These are phyloP conservation scores for Termitomyces heimii DNA, from an alignment of 768 basidiomycete species.

Conservation along the genomic window DNA sequence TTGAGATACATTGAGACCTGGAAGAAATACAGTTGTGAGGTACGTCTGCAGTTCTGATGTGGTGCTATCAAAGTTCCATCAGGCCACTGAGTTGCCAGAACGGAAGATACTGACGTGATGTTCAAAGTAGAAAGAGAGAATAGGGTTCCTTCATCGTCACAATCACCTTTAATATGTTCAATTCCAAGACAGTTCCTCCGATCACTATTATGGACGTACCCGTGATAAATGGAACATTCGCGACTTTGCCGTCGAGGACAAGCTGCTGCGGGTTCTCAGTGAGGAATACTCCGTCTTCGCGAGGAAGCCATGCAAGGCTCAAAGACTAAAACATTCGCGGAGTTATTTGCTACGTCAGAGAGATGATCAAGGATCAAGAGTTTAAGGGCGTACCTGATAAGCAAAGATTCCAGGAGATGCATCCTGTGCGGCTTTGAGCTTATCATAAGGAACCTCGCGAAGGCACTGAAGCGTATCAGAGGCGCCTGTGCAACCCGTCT, in stretches of 20 bases:
- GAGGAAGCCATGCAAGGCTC: constrained; percentile 40
- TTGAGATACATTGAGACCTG: constrained; percentile 9
- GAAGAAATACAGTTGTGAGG: constrained; percentile 20
- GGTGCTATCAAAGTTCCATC: constrained; percentile 8
- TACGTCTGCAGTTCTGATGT: constrained; percentile 22
- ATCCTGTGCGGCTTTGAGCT: constrained; percentile 37
- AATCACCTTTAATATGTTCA: constrained; percentile 28
- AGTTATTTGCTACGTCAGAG: not conserved
- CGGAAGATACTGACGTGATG: constrained; percentile 32
- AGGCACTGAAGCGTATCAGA: constrained; percentile 40
- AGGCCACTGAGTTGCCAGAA: not conserved
- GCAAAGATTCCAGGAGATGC: constrained; percentile 34
- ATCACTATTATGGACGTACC: constrained; percentile 20
- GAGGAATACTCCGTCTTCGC: constrained; percentile 45
- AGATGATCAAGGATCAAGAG: not conserved
- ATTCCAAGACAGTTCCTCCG: not conserved
- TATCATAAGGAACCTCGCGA: constrained; percentile 29
- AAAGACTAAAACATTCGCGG: constrained; percentile 25
- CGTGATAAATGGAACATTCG: constrained; percentile 43
- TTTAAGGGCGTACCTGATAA: constrained; percentile 36
- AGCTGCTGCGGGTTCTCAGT: constrained; percentile 35
- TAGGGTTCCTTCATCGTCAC: constrained; percentile 56
- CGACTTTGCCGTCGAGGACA: constrained; percentile 35
- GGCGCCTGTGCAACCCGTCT: constrained; percentile 33
- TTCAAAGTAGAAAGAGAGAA: constrained; percentile 43